Evolutionary conservation across 495 filamentous ascomycete genomes (phyloP).

Genomic region (Penicillium goetzii): DNA sequence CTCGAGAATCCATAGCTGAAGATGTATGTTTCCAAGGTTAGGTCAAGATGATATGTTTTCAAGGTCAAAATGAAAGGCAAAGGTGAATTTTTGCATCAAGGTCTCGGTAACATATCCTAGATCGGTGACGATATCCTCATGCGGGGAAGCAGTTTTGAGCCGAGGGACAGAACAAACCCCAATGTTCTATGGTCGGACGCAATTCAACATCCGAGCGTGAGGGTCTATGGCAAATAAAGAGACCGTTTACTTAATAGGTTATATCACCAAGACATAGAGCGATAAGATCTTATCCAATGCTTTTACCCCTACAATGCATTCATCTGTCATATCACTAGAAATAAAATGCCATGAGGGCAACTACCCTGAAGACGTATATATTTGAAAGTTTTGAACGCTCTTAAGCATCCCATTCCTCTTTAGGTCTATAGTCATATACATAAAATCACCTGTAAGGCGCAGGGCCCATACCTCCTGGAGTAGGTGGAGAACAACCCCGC

Average conservation of each 20-base stretch:
- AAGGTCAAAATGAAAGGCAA: background rate
- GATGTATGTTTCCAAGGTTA: background rate
- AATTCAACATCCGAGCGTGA: background rate
- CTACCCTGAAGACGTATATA: background rate
- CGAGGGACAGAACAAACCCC: slow-evolving; percentile 16
- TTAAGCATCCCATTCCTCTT: background rate
- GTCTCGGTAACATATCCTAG: background rate
- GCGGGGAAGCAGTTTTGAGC: slow-evolving; percentile 24
- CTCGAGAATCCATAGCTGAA: slow-evolving; percentile 3
- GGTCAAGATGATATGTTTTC: background rate
- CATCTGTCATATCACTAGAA: background rate
- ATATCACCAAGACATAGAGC: background rate
- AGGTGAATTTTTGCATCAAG: background rate
- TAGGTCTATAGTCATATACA: background rate
- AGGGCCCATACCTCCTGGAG: background rate
- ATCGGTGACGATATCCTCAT: slow-evolving; percentile 12
- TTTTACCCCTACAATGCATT: background rate
- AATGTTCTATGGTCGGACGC: slow-evolving; percentile 3
- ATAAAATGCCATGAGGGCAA: background rate
- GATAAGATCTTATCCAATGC: background rate
- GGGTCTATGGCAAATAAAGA: background rate
- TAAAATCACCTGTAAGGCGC: background rate
- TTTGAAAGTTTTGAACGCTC: background rate
- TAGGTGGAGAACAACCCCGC: background rate
- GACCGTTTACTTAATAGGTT: no score